These are phyloP conservation scores for Chalciporus sphaerocephalus DNA, from an alignment of 768 basidiomycete species.

Conservation along the genomic window DNA sequence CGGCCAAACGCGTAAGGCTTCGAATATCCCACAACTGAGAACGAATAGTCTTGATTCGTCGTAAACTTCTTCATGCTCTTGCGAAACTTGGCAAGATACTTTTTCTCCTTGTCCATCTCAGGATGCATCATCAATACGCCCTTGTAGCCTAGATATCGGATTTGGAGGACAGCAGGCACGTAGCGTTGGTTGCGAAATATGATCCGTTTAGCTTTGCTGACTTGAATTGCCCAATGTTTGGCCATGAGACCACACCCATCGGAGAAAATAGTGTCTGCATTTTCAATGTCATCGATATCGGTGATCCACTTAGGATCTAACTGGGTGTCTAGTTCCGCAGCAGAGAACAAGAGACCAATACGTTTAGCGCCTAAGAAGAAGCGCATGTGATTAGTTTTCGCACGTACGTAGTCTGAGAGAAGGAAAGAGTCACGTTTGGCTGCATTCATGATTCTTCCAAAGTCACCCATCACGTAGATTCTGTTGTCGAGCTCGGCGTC, in stretches of 20 bases:
- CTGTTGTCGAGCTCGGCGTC: slow-evolving; percentile 56
- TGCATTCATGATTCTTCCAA: slow-evolving; percentile 55
- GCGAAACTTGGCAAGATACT: slow-evolving; percentile 52
- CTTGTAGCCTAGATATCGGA: slow-evolving; percentile 68
- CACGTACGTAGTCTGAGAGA: neutral
- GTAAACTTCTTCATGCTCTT: slow-evolving; percentile 70
- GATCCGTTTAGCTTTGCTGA: slow-evolving; percentile 52
- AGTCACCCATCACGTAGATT: slow-evolving; percentile 57
- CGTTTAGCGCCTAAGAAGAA: slow-evolving; percentile 55
- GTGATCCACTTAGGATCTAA: slow-evolving; percentile 45
- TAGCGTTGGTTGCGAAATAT: slow-evolving; percentile 53
- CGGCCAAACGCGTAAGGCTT: slow-evolving; percentile 61
- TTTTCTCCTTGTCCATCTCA: slow-evolving; percentile 44
- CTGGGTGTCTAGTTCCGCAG: slow-evolving; percentile 53
- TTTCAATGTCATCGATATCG: slow-evolving; percentile 59
- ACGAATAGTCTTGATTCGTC: slow-evolving; percentile 51
- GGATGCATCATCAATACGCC: slow-evolving; percentile 68
- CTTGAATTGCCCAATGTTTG: slow-evolving; percentile 42
- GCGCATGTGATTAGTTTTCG: neutral
- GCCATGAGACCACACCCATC: slow-evolving; percentile 69
- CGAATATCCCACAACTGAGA: slow-evolving; percentile 64
- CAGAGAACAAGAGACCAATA: slow-evolving; percentile 64
- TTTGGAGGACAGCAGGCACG: slow-evolving; percentile 60
- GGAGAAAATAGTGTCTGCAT: slow-evolving; percentile 56
- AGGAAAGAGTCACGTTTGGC: slow-evolving; percentile 47